phyloP scores from a whole-genome alignment of 495 filamentous ascomycete genomes.

The Friedmanniomyces simplex region DNA sequence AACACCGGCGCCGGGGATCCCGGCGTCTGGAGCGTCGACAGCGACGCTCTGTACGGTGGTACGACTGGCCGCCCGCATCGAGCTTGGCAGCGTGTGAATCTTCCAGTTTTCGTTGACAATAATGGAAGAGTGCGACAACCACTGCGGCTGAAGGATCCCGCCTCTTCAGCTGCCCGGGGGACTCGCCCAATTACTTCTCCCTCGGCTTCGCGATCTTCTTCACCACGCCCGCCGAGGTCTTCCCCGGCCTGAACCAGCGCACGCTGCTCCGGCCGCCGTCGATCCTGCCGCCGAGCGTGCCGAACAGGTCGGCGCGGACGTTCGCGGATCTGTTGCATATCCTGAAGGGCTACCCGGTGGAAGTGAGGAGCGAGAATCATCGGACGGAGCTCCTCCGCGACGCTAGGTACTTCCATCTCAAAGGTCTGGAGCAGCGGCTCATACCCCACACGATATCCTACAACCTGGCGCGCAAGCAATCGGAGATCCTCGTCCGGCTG shows the following conservation, averaged over 20 bases:
- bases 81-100: too few relatives aligned
- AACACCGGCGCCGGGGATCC: too few relatives aligned
- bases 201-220: constrained; percentile 89
- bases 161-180: constrained; percentile 72
- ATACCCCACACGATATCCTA: constrained; percentile 68
- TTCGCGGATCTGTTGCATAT: constrained; percentile 80
- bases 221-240: constrained; percentile 63
- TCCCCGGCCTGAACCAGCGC: constrained; percentile 71
- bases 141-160: too few relatives aligned
- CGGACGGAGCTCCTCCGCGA: constrained; percentile 71
- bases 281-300: constrained; percentile 71
- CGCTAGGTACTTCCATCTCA: constrained; percentile 86
- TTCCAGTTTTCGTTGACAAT: too few relatives aligned
- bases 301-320: constrained; percentile 64
- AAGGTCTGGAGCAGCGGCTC: constrained; percentile 78
- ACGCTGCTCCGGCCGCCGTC: constrained; percentile 82
- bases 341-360: constrained; percentile 75
- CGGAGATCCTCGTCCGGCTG: constrained; percentile 73
- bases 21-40: too few relatives aligned
- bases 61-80: too few relatives aligned
- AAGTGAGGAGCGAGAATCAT: constrained; percentile 67
- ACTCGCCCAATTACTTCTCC: constrained; percentile 91
- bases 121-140: too few relatives aligned
- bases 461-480: too few relatives aligned
- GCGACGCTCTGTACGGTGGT: too few relatives aligned